phyloP scores from a whole-genome alignment of 2,329 filamentous ascomycete species.

The Magnaporthiopsis rhizophila region DNA sequence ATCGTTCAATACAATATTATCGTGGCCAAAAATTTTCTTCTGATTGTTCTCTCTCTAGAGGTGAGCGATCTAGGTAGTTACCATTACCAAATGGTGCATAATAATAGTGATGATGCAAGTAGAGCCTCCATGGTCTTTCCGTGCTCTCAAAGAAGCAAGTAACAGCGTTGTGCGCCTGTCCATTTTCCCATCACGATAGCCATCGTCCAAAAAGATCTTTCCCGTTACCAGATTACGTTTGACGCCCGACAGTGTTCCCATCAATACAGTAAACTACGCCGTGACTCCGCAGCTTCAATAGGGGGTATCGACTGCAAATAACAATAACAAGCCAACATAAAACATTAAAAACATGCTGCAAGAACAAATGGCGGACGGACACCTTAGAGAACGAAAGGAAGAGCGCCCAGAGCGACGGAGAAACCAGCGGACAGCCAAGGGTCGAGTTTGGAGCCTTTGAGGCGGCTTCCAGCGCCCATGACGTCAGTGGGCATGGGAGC shows the following conservation, averaged over 20 bases:
- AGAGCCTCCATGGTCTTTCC: background rate
- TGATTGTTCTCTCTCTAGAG: background rate
- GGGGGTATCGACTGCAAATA: background rate
- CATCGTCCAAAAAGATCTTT: background rate
- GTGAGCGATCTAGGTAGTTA: background rate
- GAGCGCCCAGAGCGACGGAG: background rate
- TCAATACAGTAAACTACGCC: background rate
- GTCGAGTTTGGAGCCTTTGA: background rate
- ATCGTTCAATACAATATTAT: background rate
- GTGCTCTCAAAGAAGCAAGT: background rate
- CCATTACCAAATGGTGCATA: background rate
- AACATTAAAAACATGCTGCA: background rate
- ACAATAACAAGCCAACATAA: background rate
- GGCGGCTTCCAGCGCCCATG: background rate
- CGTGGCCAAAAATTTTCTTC: background rate
- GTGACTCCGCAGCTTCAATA: background rate
- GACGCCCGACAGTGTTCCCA: background rate
- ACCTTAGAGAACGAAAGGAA: background rate
- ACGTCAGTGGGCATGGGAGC: background rate
- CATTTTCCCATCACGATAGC: background rate
- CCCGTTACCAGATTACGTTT: background rate
- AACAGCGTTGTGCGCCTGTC: background rate
- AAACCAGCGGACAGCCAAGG: conserved; percentile 1
- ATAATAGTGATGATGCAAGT: background rate
- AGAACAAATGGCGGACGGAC: background rate